These are phyloP conservation scores for Diaporthe ilicicola DNA, from an alignment of 2,329 filamentous ascomycete species.

Conservation along the genomic window DNA sequence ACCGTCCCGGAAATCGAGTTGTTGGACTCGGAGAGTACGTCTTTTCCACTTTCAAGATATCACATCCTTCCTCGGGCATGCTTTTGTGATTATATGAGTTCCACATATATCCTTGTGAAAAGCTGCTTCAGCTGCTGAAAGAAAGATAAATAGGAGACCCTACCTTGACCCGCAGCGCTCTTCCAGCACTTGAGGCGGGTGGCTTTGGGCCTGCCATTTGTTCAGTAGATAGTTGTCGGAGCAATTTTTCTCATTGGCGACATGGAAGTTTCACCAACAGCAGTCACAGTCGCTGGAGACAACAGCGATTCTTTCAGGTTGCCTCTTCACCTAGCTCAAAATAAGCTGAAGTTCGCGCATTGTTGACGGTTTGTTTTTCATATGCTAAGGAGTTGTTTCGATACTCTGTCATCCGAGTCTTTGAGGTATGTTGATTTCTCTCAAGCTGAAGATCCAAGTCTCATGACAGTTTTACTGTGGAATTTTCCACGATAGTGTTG, in stretches of 20 bases:
- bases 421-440: too few relatives aligned
- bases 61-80: not conserved
- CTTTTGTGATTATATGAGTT: too few relatives aligned
- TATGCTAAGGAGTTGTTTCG: too few relatives aligned
- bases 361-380: too few relatives aligned
- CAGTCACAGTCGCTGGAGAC: too few relatives aligned
- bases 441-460: too few relatives aligned
- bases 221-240: constrained; percentile 1
- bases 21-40: constrained; percentile 60
- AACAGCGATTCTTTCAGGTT: too few relatives aligned
- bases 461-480: not conserved
- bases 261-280: not conserved
- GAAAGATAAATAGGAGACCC: constrained; percentile 44
- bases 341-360: too few relatives aligned
- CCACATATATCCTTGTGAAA: not conserved
- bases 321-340: too few relatives aligned
- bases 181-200: constrained; percentile 53
- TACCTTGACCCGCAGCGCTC: constrained; percentile 61
- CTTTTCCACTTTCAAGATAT: too few relatives aligned
- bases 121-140: not conserved
- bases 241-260: rapidly evolving
- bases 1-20: constrained; percentile 59
- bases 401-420: too few relatives aligned
- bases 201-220: constrained; percentile 39
- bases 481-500: too few relatives aligned